Base-by-base conservation (phyloP, 345 rosid species). In the Arabidopsis thaliana region DNA sequence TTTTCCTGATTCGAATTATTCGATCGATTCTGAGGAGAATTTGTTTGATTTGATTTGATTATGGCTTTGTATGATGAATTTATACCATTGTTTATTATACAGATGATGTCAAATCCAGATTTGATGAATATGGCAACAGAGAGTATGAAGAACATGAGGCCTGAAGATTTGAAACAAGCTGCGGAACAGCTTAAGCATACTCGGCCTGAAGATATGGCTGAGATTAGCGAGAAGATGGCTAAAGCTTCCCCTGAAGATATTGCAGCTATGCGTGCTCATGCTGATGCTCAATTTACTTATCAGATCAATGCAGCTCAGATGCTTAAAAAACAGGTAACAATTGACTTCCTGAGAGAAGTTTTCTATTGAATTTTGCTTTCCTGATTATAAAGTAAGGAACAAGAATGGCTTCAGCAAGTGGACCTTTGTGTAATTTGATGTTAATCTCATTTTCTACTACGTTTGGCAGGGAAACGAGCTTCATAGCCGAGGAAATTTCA, bases 41-140 rank as follows among this genome's bases (percentile, higher is more conserved):
- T 7, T 36, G 42, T n/a, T 38, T 75, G 8, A 48, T 58, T 32
- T 52, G 48, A 61, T 64, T 37, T 57, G 48, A 61, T 65, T n/a
- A 22, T 41, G 69, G 57, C 66, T 28, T 28, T 51, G 36, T 20
- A 6, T 58, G 24, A 41, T 30, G 16, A 33, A 5, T 36, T n/a
- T 45, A 3, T 48, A 44, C 45, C 44, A 14, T 23, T 82, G 81
- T 73, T 55, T 1, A 23, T 55, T 1, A 23, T 78, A 72, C 82
- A 96, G 98, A 85, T 93, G 94, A 89, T 91, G 97, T 82, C 97
- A 23, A 96, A 96, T 81, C 99, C 98, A 13, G 97, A 93, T 3
- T 84, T 90, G 86, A 84, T 96, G 93, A 96, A 80, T 69, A 93
- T 93, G 91, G 98, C 99, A n/a, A 80, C 97, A 0, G 97, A 96